Base-by-base conservation (phyloP, 2,329 filamentous ascomycete genomes). In the Fusarium sp. region DNA sequence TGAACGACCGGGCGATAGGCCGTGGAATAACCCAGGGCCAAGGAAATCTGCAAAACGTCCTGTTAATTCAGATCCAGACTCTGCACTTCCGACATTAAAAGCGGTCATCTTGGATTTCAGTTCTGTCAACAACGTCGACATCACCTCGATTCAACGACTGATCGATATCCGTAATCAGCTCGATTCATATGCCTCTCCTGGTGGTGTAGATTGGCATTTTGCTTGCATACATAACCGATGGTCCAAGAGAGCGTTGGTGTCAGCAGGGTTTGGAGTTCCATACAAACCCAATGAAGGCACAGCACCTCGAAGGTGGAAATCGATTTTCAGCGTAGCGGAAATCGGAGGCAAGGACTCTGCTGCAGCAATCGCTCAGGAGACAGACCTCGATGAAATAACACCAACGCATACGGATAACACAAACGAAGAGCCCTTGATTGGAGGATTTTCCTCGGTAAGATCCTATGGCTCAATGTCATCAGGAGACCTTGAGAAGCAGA, bases 161-260 rank as follows among this genome's bases (percentile, higher is more conserved):
- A 97, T 98, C 77, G 96, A 98, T 77, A 92, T 98, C 2, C 93
- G 95, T 77, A 97, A 97, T 81, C 95, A 98, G 79, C 90, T 98
- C 31, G 95, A 98, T 80, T 87, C 90, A 25, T 97, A 97, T 79
- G 89, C 94, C 2, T 82, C 92, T 0, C 95, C 95, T 0, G 90
- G 94, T 25, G 86, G 87, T 5, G 95, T 98, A 9, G 94, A 98
- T 80, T 98, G 95, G 95, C 96, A 98, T 82, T 92, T 98, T 72
- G 94, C 95, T n/a, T 92, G 91, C 82, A 93, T 98, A 84, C 94
- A 92, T 83, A 98, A 96, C 85, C 74, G 78, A 52, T 98, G 95
- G 95, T 95, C 94, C 29, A 97, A 97, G 84, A 92, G 94, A 37
- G 95, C 94, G 9, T 90, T 98, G 46, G 92, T 92, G 8, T 90